Evolutionary conservation across 805 yeast genomes (phyloP).

Genomic region (Barnettozyma pratensis): DNA sequence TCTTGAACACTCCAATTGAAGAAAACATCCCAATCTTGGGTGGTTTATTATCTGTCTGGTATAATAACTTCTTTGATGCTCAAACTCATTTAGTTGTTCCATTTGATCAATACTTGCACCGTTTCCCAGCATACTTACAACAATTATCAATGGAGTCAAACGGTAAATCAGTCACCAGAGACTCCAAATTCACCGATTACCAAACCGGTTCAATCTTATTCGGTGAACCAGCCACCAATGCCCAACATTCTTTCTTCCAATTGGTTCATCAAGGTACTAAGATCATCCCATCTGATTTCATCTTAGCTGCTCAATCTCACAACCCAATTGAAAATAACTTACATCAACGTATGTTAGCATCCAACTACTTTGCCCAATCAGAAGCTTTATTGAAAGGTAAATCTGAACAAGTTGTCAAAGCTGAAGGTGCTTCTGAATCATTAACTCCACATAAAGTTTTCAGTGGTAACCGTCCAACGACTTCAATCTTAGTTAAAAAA

Average conservation of each 20-base stretch:
- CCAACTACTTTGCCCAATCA: constrained; percentile 97
- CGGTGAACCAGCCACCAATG: constrained; percentile 98
- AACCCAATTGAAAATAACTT: constrained; percentile 92
- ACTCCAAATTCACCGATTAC: constrained; percentile 85
- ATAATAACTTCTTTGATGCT: constrained; percentile 96
- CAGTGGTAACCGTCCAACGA: constrained; percentile 98
- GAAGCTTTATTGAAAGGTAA: constrained; percentile 98
- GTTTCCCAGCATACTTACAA: constrained; percentile 99
- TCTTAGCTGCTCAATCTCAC: constrained; percentile 95
- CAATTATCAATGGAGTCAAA: constrained; percentile 98
- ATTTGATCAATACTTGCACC: constrained; percentile 96
- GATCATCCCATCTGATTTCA: constrained; percentile 94
- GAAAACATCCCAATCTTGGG: constrained; percentile 91
- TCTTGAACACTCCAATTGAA: constrained; percentile 76
- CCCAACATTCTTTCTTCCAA: constrained; percentile 99
- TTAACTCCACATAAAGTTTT: constrained; percentile 94
- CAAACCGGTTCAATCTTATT: constrained; percentile 94
- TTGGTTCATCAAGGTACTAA: constrained; percentile 99
- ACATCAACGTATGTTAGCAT: constrained; percentile 98
- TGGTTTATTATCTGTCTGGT: constrained; percentile 94
- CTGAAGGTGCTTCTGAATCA: constrained; percentile 84
- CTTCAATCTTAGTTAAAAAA: constrained; percentile 91
- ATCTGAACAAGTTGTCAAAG: constrained; percentile 72
- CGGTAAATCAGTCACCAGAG: constrained; percentile 96
- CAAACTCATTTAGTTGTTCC: constrained; percentile 99